Base-by-base conservation (phyloP, 176 grass and related monocot species). In the Musa beccarii region DNA sequence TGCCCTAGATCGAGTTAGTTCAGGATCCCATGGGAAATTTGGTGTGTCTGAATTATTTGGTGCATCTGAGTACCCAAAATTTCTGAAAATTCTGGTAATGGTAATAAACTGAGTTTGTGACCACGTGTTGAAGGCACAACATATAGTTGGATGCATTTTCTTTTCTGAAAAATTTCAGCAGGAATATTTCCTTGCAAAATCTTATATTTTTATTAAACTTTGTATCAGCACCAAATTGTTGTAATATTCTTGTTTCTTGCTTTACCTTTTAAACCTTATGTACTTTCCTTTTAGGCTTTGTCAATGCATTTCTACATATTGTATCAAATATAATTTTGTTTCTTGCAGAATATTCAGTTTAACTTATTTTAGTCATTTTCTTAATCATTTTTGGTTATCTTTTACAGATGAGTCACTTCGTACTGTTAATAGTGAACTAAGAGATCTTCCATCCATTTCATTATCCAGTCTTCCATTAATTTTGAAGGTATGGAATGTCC, bases 371-470 rank as follows among this genome's bases (percentile, higher is more conserved):
- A 51, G 16, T n/a, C 49, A 34, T 69, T 50, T 69, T 11, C 2
- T 69, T 16, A 10, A 49, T 11, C 1, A 51, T 4, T 70, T 70
- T 70, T 10, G 16, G 43, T 74, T 24, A 13, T 28, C 20, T 6
- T 55, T 57, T 74, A 23, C 72, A 74, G 72, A 74, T 74, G 72
- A 74, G 14, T 74, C 72, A 57, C 53, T 91, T 84, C 86, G 76
- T 34, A 76, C 88, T 82, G 73, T 72, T 73, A 94, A 84, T 28
- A 86, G 91, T 62, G 89, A 90, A 78, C 75, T 87, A 59, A 90
- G 79, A 79, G 83, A 92, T 69, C 87, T 97, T 80, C 90, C 88
- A 73, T 76, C 88, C 75, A 74, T 93, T 70, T 90, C 92, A 23
- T 57, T 93, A 75, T 82, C 84, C 69, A 97, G 53, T 75, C 90